Evolutionary conservation across 345 rosid genomes (phyloP), one percentile per base, ranked within the genome.

Genomic region (Odontarrhena argentea): DNA sequence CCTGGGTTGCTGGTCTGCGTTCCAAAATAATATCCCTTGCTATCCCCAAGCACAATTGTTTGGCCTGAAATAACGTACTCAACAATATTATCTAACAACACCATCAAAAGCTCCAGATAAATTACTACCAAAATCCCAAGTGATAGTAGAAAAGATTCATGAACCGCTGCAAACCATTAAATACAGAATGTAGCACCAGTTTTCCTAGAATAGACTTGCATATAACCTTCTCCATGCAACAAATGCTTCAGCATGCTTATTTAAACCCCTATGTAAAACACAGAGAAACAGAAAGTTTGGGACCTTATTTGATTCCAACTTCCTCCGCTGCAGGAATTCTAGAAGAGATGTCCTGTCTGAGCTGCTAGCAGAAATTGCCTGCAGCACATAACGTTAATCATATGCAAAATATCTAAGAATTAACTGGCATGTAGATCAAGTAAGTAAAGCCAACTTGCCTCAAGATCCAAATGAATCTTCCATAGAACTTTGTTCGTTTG

Each of bases 291-390:
- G 37, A 67, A 59, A 66, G 26, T 51, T 59, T 52, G 62, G 26
- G 71, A 95, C 99, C 98, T 95, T 89, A 79, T 73, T 74, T 47
- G 96, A 90, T 79, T 91, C 97, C 85, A 89, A 59, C 79, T 89
- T 95, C 77, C 98, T 78, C 32, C 96, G 77, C 71, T 95, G 99
- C 78, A 95, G 77, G 80, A 91, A 95, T 66, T 89, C 98, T 55
- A 95, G 80, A 45, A 89, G 85, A 40, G 82, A 84, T 32, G 96
- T 86, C 67, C 84, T 92, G 70, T 95, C 98, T 37, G 99, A 95
- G 85, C 86, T 86, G 79, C 98, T 89, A 42, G 97, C 85, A 63
- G 96, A 83, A 78, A 95, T 87, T 53, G 96, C 96, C 99, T 91
- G 82, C 78, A 78, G 48, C 37, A 57, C 9, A 75, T 22, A 60